Evolutionary conservation across 2,329 filamentous ascomycete genomes (phyloP), one percentile per base, ranked within the genome.

Genomic region (Ophidiomyces ophidiicola): DNA sequence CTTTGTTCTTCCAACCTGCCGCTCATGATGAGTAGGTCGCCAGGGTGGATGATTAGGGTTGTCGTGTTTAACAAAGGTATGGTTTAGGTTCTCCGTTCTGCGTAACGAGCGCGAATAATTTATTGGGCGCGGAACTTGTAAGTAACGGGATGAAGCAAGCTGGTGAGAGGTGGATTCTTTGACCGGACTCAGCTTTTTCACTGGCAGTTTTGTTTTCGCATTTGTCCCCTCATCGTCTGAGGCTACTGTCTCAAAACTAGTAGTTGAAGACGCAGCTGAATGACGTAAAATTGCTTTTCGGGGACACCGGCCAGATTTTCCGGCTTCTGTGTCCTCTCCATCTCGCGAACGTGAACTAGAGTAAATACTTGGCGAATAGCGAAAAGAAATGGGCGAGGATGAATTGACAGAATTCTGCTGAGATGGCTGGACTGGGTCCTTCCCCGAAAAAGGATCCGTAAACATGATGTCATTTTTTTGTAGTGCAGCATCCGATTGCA

Each of bases 211-310:
- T 32, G 18, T 6, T 34, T 23, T 26, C 6, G 30, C 5, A 4
- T 21, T 39, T 7, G n/a, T 10, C 12, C 21, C 31, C 18, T 34
- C 35, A 11, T 37, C 33, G 10, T 43, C 36, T 12, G 40, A 42
- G 6, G 32, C 30, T 23, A 18, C 12, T 2, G 38, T 41, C 10
- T 41, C 38, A 24, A 41, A 41, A 15, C 38, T 41, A 23, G 38
- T 41, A 15, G 25, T 34, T 5, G 38, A 35, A 5, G 38, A 41
- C 15, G 38, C 32, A 5, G 14, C 12, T 30, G 38, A 41, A 12
- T 39, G 32, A 5, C 38, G 38, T 12, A 20, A 6, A 12, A 17
- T 11, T 12, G 24, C 24, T 23, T 10, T 31, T 2, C 26, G 32
- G 2, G 38, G 14, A 24, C 24, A 37, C 12, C 17, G 24, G 6